Conservation (phyloP, 257 asterid species). For the Echium plantagineum region DNA sequence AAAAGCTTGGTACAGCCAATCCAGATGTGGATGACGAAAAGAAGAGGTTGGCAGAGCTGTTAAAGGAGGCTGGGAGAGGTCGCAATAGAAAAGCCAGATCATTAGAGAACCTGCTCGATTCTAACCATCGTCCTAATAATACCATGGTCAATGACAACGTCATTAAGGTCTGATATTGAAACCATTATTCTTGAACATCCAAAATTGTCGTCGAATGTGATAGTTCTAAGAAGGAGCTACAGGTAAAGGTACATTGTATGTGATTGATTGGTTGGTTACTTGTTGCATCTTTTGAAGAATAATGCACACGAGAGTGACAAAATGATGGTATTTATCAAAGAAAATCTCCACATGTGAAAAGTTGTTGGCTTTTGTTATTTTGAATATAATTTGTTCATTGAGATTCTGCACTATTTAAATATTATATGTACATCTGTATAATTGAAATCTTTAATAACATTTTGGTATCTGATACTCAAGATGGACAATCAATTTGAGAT, state of each 20-base stretch:
- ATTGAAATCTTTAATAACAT: too few relatives aligned
- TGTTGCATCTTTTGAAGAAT: slow-evolving; percentile 26
- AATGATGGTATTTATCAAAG: slow-evolving; percentile 3
- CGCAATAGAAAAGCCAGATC: slow-evolving; percentile 71
- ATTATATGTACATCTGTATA: slow-evolving; percentile 10
- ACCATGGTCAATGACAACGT: slow-evolving; percentile 21
- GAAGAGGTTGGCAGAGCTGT: slow-evolving; percentile 72
- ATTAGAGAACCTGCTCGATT: slow-evolving; percentile 59
- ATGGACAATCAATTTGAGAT: too few relatives aligned
- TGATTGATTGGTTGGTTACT: slow-evolving; percentile 28
- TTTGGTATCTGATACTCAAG: too few relatives aligned
- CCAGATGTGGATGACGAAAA: slow-evolving; percentile 89
- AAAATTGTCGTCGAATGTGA: slow-evolving; percentile 16
- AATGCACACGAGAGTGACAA: slow-evolving; percentile 15
- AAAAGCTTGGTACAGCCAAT: slow-evolving; percentile 95
- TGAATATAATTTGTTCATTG: slow-evolving; percentile 1
- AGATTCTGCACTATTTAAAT: slow-evolving; percentile 11
- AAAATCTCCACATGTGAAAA: slow-evolving; percentile 6
- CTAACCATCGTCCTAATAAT: slow-evolving; percentile 37
- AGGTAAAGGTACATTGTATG: slow-evolving; percentile 25
- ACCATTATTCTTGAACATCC: slow-evolving; percentile 29
- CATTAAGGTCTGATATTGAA: slow-evolving; percentile 38
- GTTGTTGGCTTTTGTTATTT: slow-evolving; percentile 6
- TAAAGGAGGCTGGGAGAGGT: slow-evolving; percentile 71
- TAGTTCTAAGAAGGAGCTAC: slow-evolving; percentile 13